Base-by-base conservation (phyloP, 2,329 filamentous ascomycete genomes). In the Fusarium sp. region DNA sequence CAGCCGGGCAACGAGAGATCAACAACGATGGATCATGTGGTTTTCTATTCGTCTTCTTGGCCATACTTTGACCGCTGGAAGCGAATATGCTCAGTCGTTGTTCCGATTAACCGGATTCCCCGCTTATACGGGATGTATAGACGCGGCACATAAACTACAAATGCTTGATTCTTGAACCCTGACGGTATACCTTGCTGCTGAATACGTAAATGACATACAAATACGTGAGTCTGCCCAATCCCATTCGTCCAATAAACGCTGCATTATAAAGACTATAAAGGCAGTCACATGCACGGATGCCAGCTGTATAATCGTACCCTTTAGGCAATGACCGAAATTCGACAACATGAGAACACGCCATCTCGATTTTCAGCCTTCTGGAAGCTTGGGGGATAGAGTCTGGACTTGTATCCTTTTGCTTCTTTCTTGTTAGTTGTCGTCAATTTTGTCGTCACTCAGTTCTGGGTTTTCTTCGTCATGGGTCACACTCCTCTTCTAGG, bases 401-500 rank as follows among this genome's bases (percentile, higher is more conserved):
- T 8, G 10, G 30, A 30, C 4, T 11, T 30, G 8, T 30, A 30
- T 30, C 30, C 30, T 11, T 30, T 30, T 30, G 30, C 8, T 30
- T 30, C 30, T 30, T 30, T 11, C 30, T 9, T 30, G 8, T 30
- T 30, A 11, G 7, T 12, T 7, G 15, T 36, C 16, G 16, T 18
- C 5, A 6, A 12, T 1, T 3, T 41, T 2, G 0, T 12, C 20
- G n/a, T 57, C 4, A 15, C 13, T 42, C 37, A 30, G 34, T 4
- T 15, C 11, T 23, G 28, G 8, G 16, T 15, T 44, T 0, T 15
- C 33, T 1, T 57, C 52, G 16, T 50, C 28, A 8, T 23, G 23
- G 23, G 23, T 23, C 23, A 4, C 69, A 69, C 23, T 72, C 69
- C 11, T 70, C 64, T 0, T 62, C 61, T 4, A 41, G 31, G 4